Evolutionary conservation across 257 asterid species (phyloP).

Genomic region (Solanum rostratum): DNA sequence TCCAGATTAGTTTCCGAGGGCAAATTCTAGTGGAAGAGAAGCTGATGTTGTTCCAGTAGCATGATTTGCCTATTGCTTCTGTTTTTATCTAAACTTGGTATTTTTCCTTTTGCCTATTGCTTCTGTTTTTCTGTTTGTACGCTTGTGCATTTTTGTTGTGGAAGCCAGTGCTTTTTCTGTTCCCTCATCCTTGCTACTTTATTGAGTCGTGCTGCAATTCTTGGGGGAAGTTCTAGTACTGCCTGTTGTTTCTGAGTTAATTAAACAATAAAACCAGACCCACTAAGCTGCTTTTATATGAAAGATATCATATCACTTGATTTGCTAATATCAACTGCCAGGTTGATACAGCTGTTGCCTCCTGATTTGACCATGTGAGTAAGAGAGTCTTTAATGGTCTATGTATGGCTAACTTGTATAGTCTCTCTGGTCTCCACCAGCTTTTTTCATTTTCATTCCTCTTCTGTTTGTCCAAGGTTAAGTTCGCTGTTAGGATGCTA

Average conservation of each 20-base stretch:
- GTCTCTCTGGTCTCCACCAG: neutral
- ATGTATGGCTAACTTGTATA: neutral
- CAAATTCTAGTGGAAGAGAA: no score
- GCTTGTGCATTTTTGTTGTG: neutral
- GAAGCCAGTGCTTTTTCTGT: neutral
- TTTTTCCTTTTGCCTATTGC: neutral
- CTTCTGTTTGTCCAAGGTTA: neutral
- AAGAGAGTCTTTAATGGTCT: neutral
- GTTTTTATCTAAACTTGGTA: neutral
- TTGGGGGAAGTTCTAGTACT: neutral
- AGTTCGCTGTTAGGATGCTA: neutral
- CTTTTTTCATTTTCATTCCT: neutral
- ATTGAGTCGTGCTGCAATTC: neutral
- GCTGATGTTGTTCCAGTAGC: no score
- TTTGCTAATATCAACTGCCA: neutral
- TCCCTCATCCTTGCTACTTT: neutral
- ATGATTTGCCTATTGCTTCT: no score
- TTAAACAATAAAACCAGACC: neutral
- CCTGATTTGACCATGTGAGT: neutral
- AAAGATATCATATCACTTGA: neutral
- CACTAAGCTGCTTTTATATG: neutral
- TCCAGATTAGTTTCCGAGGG: no score
- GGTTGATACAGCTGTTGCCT: neutral
- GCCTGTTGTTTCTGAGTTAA: neutral
- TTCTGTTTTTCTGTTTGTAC: neutral